Conservation (phyloP, 2,329 filamentous ascomycete species). For the Penicillium palitans region DNA sequence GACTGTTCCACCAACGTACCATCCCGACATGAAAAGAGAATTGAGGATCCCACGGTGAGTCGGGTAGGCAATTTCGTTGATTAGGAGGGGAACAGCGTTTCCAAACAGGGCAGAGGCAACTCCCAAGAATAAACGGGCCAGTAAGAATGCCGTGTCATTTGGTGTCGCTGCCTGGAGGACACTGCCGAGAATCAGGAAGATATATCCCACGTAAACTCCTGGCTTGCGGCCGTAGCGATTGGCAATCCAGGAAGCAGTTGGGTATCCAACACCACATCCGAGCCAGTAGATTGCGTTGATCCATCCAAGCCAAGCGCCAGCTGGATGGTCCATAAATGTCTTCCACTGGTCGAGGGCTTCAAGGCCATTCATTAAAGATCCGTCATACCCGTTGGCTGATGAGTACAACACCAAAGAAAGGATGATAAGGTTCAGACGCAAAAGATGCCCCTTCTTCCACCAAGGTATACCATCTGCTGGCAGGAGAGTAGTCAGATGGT, state of each 20-base stretch:
- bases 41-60: neutral
- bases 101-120: neutral
- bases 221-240: neutral
- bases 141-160: neutral
- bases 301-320: neutral
- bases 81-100: neutral
- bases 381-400: neutral
- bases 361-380: neutral
- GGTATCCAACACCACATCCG: neutral
- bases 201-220: neutral
- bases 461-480: neutral
- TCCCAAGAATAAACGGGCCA: neutral
- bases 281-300: neutral
- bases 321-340: neutral
- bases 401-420: neutral
- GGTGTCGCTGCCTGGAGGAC: neutral
- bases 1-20: neutral
- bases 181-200: neutral
- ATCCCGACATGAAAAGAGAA: neutral
- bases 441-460: neutral
- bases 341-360: neutral
- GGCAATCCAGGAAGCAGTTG: neutral
- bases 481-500: neutral
- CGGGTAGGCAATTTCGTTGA: neutral
- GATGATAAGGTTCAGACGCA: neutral